Conservation (phyloP, 352 stramenopile genomes). For the Globisporangium alternatum region DNA sequence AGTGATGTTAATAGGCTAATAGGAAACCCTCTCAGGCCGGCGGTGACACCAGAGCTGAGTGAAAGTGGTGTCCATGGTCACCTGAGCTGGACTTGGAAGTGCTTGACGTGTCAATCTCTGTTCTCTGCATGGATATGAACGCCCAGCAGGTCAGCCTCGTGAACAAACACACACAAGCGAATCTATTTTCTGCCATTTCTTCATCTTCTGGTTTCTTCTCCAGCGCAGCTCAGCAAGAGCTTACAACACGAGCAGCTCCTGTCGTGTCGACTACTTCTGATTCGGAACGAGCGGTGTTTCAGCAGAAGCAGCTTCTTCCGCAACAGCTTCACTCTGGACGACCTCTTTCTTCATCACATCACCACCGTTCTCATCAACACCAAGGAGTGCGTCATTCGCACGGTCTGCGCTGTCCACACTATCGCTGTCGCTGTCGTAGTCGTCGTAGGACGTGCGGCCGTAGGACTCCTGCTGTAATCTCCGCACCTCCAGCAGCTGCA, state of each 20-base stretch:
- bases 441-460: conserved; percentile 33
- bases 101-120: not conserved
- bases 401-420: conserved; percentile 9
- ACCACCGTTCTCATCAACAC: conserved; percentile 13
- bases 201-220: not conserved
- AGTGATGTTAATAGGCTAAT: conserved; percentile 23
- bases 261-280: not conserved
- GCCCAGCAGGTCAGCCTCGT: not conserved
- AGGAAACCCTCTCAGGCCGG: conserved; percentile 1
- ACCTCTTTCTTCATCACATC: conserved; percentile 19
- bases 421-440: conserved; percentile 56
- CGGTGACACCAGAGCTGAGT: conserved; percentile 1
- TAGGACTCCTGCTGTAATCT: conserved; percentile 71
- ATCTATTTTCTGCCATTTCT: conserved; percentile 4
- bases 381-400: conserved; percentile 33
- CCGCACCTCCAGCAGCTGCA: conserved; percentile 70
- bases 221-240: not conserved
- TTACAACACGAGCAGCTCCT: not conserved
- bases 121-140: not conserved
- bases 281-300: not conserved
- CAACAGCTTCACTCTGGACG: conserved; percentile 7
- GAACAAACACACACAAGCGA: not conserved
- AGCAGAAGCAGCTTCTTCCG: not conserved
- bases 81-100: not conserved
- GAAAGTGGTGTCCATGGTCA: not conserved